phyloP scores from a whole-genome alignment of 2,329 filamentous ascomycete genomes.

The Chaetothyriales sp. region DNA sequence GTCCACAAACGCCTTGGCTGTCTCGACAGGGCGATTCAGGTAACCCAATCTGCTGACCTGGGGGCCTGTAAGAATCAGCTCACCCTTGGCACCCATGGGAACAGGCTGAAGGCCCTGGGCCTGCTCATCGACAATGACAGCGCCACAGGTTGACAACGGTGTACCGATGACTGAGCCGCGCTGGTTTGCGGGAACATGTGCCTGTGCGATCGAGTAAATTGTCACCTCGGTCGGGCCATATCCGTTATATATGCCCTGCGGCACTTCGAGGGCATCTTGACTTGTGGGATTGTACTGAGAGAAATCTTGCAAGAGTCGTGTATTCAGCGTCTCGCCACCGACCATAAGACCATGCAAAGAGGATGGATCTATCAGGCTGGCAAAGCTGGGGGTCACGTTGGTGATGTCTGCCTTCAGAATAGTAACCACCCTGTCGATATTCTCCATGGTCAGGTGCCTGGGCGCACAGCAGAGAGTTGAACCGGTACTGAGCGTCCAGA shows the following conservation, averaged over 20 bases:
- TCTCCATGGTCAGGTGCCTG: conserved; percentile 24
- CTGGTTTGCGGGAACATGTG: conserved; percentile 4
- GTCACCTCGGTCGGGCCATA: conserved; percentile 18
- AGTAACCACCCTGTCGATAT: conserved; percentile 30
- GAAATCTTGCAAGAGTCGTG: too few species aligned
- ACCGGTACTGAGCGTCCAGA: conserved; percentile 9
- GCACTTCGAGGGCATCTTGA: conserved; percentile 21
- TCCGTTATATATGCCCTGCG: conserved; percentile 12
- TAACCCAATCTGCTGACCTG: conserved; percentile 25
- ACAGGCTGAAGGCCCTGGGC: neutral
- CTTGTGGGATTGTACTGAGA: conserved; percentile 9
- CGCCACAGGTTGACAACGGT: neutral
- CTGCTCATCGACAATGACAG: conserved; percentile 20
- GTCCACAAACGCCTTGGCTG: conserved; percentile 20
- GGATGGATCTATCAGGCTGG: conserved; percentile 22
- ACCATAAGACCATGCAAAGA: conserved; percentile 21
- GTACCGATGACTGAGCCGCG: neutral
- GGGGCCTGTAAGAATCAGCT: conserved; percentile 26
- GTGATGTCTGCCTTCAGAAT: conserved; percentile 34
- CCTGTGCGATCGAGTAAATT: conserved; percentile 1
- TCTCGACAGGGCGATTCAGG: conserved; percentile 24
- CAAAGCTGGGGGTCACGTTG: conserved; percentile 31
- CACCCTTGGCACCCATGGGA: conserved; percentile 18
- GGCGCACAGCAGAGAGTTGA: conserved; percentile 17
- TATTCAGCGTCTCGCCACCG: conserved; percentile 22